phyloP scores from a whole-genome alignment of 352 stramenopile genomes.

The Elongisporangium prolatum region DNA sequence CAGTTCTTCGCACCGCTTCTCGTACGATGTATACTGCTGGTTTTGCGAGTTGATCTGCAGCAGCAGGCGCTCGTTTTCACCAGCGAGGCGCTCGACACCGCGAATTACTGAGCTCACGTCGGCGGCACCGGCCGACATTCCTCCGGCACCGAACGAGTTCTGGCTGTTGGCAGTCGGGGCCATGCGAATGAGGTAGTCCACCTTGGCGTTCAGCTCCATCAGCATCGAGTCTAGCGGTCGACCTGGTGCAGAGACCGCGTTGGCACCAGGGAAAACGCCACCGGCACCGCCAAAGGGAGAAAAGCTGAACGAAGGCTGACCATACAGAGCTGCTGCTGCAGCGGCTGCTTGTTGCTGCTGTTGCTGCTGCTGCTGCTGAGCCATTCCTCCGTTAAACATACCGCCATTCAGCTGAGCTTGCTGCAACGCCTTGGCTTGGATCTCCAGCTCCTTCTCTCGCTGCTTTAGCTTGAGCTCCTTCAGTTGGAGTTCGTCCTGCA shows the following conservation, averaged over 20 bases:
- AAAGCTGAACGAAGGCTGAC: no score
- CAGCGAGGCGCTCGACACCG: slow-evolving; percentile 64
- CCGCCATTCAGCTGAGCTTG: slow-evolving; percentile 23
- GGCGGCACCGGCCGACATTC: slow-evolving; percentile 24
- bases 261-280: slow-evolving; percentile 3
- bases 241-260: slow-evolving; percentile 23
- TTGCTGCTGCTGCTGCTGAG: slow-evolving; percentile 8
- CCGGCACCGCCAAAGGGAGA: slow-evolving; percentile 12
- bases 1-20: slow-evolving; percentile 66
- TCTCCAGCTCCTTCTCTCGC: slow-evolving; percentile 48
- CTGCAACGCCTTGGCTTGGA: slow-evolving; percentile 39
- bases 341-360: no score
- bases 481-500: slow-evolving; percentile 45
- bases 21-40: slow-evolving; percentile 64
- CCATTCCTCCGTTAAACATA: slow-evolving; percentile 18
- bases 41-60: slow-evolving; percentile 77
- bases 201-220: slow-evolving; percentile 64
- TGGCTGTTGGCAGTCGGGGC: slow-evolving; percentile 12
- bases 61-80: slow-evolving; percentile 70
- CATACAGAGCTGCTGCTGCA: slow-evolving; percentile 23
- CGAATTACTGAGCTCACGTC: slow-evolving; percentile 61
- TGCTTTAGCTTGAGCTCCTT: slow-evolving; percentile 50
- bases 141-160: no score
- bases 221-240: slow-evolving; percentile 41
- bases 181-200: slow-evolving; percentile 79